Conservation (phyloP, 2,329 filamentous ascomycete species). For the Cordyceps fumosorosea region DNA sequence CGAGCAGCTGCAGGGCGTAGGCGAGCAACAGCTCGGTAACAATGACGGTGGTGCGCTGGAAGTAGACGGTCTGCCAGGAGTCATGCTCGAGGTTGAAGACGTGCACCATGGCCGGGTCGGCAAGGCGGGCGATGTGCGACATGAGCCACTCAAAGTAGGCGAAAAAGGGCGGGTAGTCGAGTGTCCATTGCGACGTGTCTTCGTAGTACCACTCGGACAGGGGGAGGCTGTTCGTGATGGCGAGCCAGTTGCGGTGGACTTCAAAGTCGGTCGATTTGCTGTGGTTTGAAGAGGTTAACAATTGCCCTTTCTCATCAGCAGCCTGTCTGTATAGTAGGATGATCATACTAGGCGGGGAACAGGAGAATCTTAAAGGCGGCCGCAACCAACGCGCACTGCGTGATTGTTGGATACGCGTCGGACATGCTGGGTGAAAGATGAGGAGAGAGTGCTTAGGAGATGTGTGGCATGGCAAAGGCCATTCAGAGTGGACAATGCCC, state of each 20-base stretch:
- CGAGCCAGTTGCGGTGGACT: slow-evolving; percentile 97
- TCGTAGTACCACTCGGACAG: slow-evolving; percentile 92
- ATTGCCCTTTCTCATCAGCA: background rate
- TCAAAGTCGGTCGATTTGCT: slow-evolving; percentile 99
- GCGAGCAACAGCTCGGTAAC: slow-evolving; percentile 76
- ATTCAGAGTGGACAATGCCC: background rate
- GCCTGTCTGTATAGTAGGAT: background rate
- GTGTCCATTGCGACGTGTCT: slow-evolving; percentile 97
- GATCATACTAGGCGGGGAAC: slow-evolving; percentile 84
- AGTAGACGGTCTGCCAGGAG: slow-evolving; percentile 91
- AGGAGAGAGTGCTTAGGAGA: background rate
- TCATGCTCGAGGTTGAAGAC: slow-evolving; percentile 77
- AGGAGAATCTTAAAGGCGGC: slow-evolving; percentile 86
- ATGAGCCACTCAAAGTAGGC: slow-evolving; percentile 93
- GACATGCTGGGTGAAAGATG: slow-evolving; percentile 50
- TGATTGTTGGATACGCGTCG: slow-evolving; percentile 76
- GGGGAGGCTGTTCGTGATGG: slow-evolving; percentile 85
- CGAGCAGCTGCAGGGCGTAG: slow-evolving; percentile 74
- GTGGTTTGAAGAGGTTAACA: slow-evolving; percentile 11
- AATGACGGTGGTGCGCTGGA: slow-evolving; percentile 86
- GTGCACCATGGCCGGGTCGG: slow-evolving; percentile 75
- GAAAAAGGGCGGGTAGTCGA: slow-evolving; percentile 98
- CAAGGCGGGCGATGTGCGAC: slow-evolving; percentile 69
- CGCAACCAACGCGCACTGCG: slow-evolving; percentile 79
- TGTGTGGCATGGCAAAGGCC: background rate